Evolutionary conservation across 768 basidiomycete species (phyloP).

Genomic region (Boletus coccyginus): DNA sequence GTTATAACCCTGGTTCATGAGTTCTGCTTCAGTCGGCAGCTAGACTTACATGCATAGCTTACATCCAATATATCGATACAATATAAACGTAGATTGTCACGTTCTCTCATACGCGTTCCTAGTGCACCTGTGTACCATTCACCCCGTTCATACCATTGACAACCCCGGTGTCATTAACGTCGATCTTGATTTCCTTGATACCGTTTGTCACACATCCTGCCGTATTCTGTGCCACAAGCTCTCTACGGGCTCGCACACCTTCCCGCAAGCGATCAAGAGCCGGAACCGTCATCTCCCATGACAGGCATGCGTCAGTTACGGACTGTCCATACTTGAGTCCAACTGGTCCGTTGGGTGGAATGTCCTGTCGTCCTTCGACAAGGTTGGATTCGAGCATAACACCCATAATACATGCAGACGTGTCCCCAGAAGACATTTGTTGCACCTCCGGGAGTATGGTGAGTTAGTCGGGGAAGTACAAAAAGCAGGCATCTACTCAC

Average conservation of each 20-base stretch:
- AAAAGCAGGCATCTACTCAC: slow-evolving; percentile 42
- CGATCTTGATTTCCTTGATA: slow-evolving; percentile 14
- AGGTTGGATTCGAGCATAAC: slow-evolving; percentile 97
- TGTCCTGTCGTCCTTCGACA: slow-evolving; percentile 82
- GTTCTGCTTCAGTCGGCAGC: background rate
- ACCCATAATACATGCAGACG: slow-evolving; percentile 74
- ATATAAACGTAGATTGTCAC: background rate
- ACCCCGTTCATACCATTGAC: slow-evolving; percentile 16
- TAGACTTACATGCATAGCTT: no score
- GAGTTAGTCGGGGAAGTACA: slow-evolving; percentile 10
- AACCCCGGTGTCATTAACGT: slow-evolving; percentile 7
- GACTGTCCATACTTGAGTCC: slow-evolving; percentile 81
- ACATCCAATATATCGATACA: background rate
- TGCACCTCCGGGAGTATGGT: slow-evolving; percentile 46
- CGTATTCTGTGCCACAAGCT: slow-evolving; percentile 38
- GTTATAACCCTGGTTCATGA: background rate
- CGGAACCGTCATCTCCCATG: slow-evolving; percentile 85
- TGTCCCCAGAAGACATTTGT: slow-evolving; percentile 72
- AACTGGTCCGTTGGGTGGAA: slow-evolving; percentile 66
- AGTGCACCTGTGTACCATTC: slow-evolving; percentile 15
- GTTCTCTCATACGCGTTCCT: background rate
- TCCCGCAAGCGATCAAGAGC: slow-evolving; percentile 81
- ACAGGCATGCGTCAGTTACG: slow-evolving; percentile 87
- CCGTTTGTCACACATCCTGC: slow-evolving; percentile 8
- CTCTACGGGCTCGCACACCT: slow-evolving; percentile 78